Evolutionary conservation across 2,329 filamentous ascomycete species (phyloP).

Genomic region (Plenodomus tracheiphilus): DNA sequence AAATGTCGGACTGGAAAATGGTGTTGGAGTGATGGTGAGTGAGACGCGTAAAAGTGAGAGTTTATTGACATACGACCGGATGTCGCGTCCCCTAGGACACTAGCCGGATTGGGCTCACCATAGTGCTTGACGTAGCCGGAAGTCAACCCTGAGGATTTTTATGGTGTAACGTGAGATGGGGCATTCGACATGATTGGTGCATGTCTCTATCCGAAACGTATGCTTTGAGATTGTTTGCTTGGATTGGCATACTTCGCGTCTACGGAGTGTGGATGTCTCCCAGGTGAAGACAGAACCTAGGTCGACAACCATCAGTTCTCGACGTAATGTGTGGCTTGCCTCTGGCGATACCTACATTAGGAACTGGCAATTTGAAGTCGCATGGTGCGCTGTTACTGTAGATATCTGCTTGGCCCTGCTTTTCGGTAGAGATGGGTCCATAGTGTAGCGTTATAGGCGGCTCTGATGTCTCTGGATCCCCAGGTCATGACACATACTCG

Average conservation of each 20-base stretch:
- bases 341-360: too few species aligned
- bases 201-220: background rate
- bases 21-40: constrained; percentile 6
- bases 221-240: background rate
- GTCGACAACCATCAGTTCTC: too few species aligned
- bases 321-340: too few species aligned
- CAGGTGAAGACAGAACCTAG: too few species aligned
- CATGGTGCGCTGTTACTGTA: too few species aligned
- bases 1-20: constrained; percentile 1
- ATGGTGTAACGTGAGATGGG: constrained; percentile 5
- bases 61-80: constrained; percentile 12
- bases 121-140: constrained; percentile 8
- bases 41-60: constrained; percentile 14
- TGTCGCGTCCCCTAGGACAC: constrained; percentile 10
- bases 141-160: constrained; percentile 1
- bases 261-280: background rate
- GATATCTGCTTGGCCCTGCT: too few species aligned
- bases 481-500: too few species aligned
- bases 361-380: too few species aligned
- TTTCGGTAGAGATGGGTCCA: too few species aligned
- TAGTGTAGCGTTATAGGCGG: too few species aligned
- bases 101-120: constrained; percentile 9
- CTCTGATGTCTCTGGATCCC: too few species aligned
- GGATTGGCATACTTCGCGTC: background rate
- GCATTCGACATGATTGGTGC: background rate